Conservation (phyloP, 2,329 filamentous ascomycete species). For the Hawksworthiomyces lignivorus region DNA sequence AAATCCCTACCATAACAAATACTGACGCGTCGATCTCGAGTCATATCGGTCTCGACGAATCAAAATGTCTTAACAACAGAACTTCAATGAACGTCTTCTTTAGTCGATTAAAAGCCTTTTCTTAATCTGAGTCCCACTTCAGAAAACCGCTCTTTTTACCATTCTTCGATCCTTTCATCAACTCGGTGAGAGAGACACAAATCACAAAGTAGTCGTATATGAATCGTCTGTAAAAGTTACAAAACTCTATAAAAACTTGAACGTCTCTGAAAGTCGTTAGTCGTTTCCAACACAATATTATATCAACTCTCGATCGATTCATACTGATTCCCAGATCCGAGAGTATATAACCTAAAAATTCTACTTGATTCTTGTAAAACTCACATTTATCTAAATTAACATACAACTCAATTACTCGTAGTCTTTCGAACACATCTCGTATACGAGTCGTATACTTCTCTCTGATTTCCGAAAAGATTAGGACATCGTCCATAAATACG, state of each 20-base stretch:
- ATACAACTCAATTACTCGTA: neutral
- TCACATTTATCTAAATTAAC: too few species aligned
- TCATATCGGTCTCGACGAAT: too few species aligned
- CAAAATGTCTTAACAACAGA: too few species aligned
- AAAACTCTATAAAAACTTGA: neutral
- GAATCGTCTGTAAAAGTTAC: neutral
- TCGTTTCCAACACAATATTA: neutral
- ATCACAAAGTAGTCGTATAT: neutral
- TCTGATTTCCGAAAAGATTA: neutral
- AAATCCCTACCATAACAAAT: too few species aligned
- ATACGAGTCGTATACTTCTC: constrained; percentile 1
- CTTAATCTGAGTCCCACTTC: neutral
- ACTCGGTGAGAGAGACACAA: neutral
- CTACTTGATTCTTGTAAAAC: neutral
- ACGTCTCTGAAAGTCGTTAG: neutral
- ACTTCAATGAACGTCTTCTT: too few species aligned
- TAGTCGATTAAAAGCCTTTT: too few species aligned
- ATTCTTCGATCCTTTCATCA: neutral
- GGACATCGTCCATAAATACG: constrained; percentile 4
- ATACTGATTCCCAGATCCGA: neutral
- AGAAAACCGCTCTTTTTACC: neutral
- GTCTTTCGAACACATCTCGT: neutral
- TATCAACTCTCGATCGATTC: neutral
- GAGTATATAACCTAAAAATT: neutral
- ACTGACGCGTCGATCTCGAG: too few species aligned